Evolutionary conservation across 176 grass and related monocot species (phyloP).

Genomic region (Oryza punctata): DNA sequence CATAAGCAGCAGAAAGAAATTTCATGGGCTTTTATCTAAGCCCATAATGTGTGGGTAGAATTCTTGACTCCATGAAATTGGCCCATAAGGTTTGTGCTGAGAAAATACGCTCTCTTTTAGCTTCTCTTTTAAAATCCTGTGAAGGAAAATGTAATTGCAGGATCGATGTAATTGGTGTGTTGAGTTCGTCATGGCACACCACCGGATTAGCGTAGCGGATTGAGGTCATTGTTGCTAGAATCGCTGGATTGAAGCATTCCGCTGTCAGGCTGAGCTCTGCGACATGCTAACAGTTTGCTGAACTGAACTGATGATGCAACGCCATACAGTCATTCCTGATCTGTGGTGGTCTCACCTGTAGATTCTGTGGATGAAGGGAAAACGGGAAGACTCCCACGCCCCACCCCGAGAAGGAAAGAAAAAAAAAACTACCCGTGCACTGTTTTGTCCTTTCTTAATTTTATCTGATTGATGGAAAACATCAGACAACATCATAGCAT

Average conservation of each 20-base stretch:
- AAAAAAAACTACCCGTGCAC: background rate
- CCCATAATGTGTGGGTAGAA: background rate
- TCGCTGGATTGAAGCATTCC: background rate
- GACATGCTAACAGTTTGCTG: background rate
- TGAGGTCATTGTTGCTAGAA: background rate
- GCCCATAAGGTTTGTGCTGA: background rate
- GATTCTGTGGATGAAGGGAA: background rate
- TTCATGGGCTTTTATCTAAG: background rate
- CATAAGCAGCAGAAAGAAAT: background rate
- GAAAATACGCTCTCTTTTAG: background rate
- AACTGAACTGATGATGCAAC: background rate
- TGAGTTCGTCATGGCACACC: background rate
- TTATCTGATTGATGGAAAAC: background rate
- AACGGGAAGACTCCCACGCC: background rate
- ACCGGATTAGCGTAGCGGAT: background rate
- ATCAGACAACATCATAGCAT: background rate
- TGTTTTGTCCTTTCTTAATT: background rate
- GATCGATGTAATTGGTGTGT: background rate
- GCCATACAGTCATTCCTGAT: background rate
- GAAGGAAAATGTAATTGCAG: background rate
- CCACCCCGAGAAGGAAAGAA: background rate
- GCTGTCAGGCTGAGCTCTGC: background rate
- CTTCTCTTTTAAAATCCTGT: background rate
- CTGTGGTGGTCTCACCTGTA: background rate
- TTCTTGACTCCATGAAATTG: background rate